phyloP scores from a whole-genome alignment of 2,329 filamentous ascomycete genomes.

The Sclerotinia sclerotiorum region DNA sequence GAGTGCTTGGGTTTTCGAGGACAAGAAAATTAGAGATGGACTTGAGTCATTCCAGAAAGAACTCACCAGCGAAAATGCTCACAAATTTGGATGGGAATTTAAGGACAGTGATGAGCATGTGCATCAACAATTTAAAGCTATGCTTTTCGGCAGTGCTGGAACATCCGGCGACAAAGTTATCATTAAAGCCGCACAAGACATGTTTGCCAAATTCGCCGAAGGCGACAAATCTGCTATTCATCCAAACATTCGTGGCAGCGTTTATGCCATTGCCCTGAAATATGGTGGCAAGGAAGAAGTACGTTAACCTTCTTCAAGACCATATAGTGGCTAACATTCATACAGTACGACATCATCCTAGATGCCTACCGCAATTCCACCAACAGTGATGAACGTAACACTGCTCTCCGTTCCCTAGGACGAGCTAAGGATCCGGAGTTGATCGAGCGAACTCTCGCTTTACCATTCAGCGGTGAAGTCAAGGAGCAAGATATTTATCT shows the following conservation, averaged over 20 bases:
- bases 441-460: conserved; percentile 74
- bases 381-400: conserved; percentile 87
- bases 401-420: conserved; percentile 79
- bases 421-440: conserved; percentile 74
- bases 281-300: conserved; percentile 83
- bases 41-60: conserved; percentile 81
- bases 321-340: conserved; percentile 25
- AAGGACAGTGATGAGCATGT: conserved; percentile 82
- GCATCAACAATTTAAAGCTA: conserved; percentile 88
- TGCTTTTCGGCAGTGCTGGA: conserved; percentile 84
- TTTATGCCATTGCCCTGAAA: conserved; percentile 81
- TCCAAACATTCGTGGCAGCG: conserved; percentile 84
- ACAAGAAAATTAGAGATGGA: conserved; percentile 68
- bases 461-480: conserved; percentile 77
- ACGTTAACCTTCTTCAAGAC: conserved; percentile 35
- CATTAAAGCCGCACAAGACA: conserved; percentile 78
- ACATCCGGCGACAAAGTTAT: conserved; percentile 76
- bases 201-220: conserved; percentile 81
- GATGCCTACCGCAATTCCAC: conserved; percentile 72
- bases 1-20: conserved; percentile 85
- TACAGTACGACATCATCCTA: conserved; percentile 71
- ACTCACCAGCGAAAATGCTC: conserved; percentile 74
- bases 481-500: conserved; percentile 95
- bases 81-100: conserved; percentile 87
- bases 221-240: conserved; percentile 83